phyloP scores from a whole-genome alignment of 179 eudicot genomes.

The Vitellaria paradoxa region DNA sequence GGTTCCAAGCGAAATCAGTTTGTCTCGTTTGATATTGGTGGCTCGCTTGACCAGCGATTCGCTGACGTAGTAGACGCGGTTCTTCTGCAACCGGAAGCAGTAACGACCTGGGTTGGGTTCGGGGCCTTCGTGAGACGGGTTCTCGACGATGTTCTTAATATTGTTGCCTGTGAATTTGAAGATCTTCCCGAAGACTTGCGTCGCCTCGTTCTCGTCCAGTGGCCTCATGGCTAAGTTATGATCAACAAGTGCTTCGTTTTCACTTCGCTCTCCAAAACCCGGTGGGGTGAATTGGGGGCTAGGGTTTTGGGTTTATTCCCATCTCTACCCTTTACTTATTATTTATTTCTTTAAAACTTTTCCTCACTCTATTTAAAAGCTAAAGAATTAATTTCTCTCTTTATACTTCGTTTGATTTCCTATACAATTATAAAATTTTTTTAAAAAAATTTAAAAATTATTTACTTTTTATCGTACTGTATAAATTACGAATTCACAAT shows the following conservation, averaged over 20 bases:
- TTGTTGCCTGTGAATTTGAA: conserved; percentile 90
- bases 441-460: too few species aligned
- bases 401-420: background rate
- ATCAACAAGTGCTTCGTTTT: too few species aligned
- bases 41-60: conserved; percentile 80
- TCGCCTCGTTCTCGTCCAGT: conserved; percentile 80
- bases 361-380: background rate
- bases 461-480: too few species aligned
- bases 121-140: conserved; percentile 73
- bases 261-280: background rate
- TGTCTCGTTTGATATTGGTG: conserved; percentile 69
- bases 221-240: conserved; percentile 62
- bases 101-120: conserved; percentile 61
- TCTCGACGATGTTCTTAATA: conserved; percentile 73
- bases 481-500: too few species aligned
- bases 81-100: conserved; percentile 82
- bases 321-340: background rate
- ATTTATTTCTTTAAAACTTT: background rate
- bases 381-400: too few species aligned
- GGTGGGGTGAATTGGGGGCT: background rate
- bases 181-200: conserved; percentile 76
- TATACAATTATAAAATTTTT: too few species aligned
- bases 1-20: conserved; percentile 56
- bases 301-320: background rate
- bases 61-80: conserved; percentile 70